Conservation (phyloP, 106 monocot genomes). For the Chionographis japonica region DNA sequence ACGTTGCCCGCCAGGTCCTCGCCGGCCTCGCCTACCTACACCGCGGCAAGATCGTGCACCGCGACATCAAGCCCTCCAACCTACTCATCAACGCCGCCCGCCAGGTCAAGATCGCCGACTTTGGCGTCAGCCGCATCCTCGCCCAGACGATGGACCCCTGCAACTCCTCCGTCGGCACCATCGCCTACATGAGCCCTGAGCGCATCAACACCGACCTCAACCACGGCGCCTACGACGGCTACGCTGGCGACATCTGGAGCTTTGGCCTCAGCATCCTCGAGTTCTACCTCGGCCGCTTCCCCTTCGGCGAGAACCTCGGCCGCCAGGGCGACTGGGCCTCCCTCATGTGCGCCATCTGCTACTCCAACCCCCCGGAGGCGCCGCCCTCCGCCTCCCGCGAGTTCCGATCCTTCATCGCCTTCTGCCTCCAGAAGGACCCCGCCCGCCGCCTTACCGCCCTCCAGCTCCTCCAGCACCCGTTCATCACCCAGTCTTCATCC, state of each 20-base stretch:
- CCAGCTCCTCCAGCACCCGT: slow-evolving; percentile 80
- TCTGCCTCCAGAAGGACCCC: slow-evolving; percentile 75
- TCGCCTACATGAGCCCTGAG: slow-evolving; percentile 99
- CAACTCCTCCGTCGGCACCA: slow-evolving; percentile 89
- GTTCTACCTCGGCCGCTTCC: slow-evolving; percentile 77
- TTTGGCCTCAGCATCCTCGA: slow-evolving; percentile 88
- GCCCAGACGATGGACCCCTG: slow-evolving; percentile 92
- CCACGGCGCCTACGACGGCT: slow-evolving; percentile 80
- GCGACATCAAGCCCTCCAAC: slow-evolving; percentile 95
- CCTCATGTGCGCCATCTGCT: slow-evolving; percentile 86
- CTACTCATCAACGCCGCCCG: slow-evolving; percentile 62
- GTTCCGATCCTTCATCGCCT: slow-evolving; percentile 58
- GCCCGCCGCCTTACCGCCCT: slow-evolving; percentile 34
- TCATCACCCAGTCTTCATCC: slow-evolving; percentile 29
- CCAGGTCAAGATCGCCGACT: slow-evolving; percentile 92
- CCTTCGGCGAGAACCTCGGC: slow-evolving; percentile 70
- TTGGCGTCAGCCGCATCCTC: slow-evolving; percentile 85
- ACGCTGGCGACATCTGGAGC: slow-evolving; percentile 93
- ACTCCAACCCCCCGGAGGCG: slow-evolving; percentile 58
- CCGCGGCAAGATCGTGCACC: slow-evolving; percentile 70
- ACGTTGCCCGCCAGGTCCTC: slow-evolving; percentile 55
- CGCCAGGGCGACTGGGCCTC: slow-evolving; percentile 86
- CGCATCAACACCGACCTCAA: slow-evolving; percentile 88
- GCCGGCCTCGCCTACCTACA: slow-evolving; percentile 47
- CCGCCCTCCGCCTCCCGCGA: slow-evolving; percentile 59